Conservation (phyloP, 345 rosid species). For the Camelina neglecta region DNA sequence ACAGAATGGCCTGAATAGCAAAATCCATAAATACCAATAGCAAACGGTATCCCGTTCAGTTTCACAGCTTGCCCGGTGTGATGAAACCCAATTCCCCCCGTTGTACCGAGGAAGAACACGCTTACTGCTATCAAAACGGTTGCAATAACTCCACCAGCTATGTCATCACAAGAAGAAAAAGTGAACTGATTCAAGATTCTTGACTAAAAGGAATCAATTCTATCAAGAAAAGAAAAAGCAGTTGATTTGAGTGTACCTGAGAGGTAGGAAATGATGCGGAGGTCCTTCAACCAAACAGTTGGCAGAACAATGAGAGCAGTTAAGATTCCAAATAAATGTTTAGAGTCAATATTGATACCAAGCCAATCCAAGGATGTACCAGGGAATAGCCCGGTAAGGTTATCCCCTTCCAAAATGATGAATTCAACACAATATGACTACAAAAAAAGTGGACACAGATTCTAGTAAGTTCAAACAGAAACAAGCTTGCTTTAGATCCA, state of each 20-base stretch:
- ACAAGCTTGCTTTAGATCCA: neutral
- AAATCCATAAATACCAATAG: slow-evolving; percentile 83
- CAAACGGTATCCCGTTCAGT: slow-evolving; percentile 87
- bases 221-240: neutral
- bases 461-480: slow-evolving; percentile 20
- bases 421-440: slow-evolving; percentile 94
- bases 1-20: slow-evolving; percentile 88
- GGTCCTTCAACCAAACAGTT: slow-evolving; percentile 83
- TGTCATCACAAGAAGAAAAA: slow-evolving; percentile 19
- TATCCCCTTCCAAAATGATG: slow-evolving; percentile 92
- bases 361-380: slow-evolving; percentile 67
- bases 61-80: slow-evolving; percentile 68
- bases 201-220: slow-evolving; percentile 26
- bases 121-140: slow-evolving; percentile 65
- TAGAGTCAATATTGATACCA: slow-evolving; percentile 66
- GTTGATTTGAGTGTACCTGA: slow-evolving; percentile 56
- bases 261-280: slow-evolving; percentile 81
- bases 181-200: slow-evolving; percentile 23
- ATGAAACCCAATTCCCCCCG: slow-evolving; percentile 76
- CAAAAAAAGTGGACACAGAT: slow-evolving; percentile 41
- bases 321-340: slow-evolving; percentile 77
- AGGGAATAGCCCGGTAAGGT: slow-evolving; percentile 81
- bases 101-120: slow-evolving; percentile 60
- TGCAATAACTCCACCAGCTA: slow-evolving; percentile 91
- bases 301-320: slow-evolving; percentile 79